These are phyloP conservation scores for Chaetomium sp. DNA, from an alignment of 2,329 filamentous ascomycete genomes.

Conservation along the genomic window DNA sequence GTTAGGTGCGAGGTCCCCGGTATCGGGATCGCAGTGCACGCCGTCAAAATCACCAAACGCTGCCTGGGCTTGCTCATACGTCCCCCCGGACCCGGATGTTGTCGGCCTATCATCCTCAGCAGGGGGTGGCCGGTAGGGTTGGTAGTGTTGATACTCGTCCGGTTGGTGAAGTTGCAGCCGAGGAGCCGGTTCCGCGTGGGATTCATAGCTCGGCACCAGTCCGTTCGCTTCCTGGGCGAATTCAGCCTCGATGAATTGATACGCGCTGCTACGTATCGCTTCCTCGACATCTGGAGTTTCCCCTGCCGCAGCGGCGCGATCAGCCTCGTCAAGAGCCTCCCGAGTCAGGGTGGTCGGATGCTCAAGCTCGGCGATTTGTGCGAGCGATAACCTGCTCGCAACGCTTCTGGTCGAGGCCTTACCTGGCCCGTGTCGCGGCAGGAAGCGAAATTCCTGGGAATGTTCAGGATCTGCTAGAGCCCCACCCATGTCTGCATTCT, in stretches of 20 bases:
- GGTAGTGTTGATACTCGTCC: conserved; percentile 27
- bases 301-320: conserved; percentile 43
- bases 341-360: conserved; percentile 52
- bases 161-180: conserved; percentile 36
- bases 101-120: conserved; percentile 46
- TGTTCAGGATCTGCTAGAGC: conserved; percentile 43
- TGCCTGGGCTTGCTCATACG: conserved; percentile 64
- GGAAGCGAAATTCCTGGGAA: conserved; percentile 39
- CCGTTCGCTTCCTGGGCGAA: conserved; percentile 30
- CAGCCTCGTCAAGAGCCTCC: conserved; percentile 57
- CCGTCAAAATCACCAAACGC: conserved; percentile 83
- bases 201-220: conserved; percentile 29
- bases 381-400: conserved; percentile 53
- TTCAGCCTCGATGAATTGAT: conserved; percentile 43
- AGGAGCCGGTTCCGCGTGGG: conserved; percentile 20
- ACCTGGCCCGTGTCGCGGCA: conserved; percentile 57
- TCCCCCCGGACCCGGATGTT: conserved; percentile 60
- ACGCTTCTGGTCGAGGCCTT: conserved; percentile 47
- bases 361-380: conserved; percentile 61
- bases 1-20: conserved; percentile 31
- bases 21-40: conserved; percentile 68
- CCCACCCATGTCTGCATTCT: conserved; percentile 39
- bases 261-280: conserved; percentile 41
- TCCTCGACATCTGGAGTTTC: conserved; percentile 44
- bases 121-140: conserved; percentile 25